phyloP scores from a whole-genome alignment of 2,329 filamentous ascomycete species.

The Cladophialophora yegresii region DNA sequence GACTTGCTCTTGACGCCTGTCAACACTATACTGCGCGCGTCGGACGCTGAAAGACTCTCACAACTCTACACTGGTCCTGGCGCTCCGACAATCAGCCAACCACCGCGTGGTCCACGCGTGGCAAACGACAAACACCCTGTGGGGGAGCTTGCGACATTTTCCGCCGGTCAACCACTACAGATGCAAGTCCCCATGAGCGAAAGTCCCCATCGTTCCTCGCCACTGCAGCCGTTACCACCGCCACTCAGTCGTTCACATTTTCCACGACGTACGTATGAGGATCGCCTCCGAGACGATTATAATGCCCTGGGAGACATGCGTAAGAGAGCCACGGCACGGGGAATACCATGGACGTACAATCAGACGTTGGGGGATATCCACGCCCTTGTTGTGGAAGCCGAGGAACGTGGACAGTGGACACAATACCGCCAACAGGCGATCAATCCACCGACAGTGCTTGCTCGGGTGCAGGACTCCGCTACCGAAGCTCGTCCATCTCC shows the following conservation, averaged over 20 bases:
- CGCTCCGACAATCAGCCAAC: not conserved
- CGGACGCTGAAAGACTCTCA: conserved; percentile 24
- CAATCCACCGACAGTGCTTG: conserved; percentile 6
- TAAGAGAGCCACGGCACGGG: conserved; percentile 16
- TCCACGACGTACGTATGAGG: conserved; percentile 23
- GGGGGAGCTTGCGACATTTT: not conserved
- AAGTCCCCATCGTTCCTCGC: not conserved
- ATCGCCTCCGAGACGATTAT: conserved; percentile 26
- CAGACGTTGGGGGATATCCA: conserved; percentile 31
- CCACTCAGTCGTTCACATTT: not conserved
- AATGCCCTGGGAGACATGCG: conserved; percentile 23
- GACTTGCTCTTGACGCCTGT: conserved; percentile 28
- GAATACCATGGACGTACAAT: conserved; percentile 30
- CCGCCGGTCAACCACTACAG: not conserved
- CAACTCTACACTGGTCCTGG: not conserved
- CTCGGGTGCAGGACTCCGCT: not conserved
- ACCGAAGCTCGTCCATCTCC: conserved; percentile 3
- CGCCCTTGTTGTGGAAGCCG: conserved; percentile 18
- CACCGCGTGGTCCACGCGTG: not conserved
- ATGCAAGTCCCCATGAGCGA: not conserved
- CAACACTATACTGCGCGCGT: conserved; percentile 30
- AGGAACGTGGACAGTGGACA: conserved; percentile 15
- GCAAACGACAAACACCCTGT: not conserved
- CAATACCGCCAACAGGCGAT: conserved; percentile 5
- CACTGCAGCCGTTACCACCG: not conserved